Conservation (phyloP, 345 rosid species). For the Corymbia maculata region DNA sequence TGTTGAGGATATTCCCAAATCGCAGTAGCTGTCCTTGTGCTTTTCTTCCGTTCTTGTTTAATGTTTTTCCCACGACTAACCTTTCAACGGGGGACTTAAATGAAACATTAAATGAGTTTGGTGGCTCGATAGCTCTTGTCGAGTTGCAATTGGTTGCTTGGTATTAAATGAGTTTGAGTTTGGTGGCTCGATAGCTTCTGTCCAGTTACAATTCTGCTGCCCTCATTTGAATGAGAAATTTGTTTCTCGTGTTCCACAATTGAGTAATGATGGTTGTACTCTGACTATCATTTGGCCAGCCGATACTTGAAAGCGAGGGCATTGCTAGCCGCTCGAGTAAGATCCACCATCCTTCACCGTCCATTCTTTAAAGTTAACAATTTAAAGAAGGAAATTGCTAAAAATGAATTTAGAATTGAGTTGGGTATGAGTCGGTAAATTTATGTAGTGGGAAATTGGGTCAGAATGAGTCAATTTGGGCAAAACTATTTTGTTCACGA, state of each 20-base stretch:
- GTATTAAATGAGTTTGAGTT: not conserved
- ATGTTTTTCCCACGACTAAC: not conserved
- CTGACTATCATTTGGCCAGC: accelerated
- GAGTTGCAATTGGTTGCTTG: not conserved
- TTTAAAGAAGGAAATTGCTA: not conserved
- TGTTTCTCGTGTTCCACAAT: not conserved
- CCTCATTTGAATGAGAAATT: not conserved
- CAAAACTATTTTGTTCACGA: not conserved
- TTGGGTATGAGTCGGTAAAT: not conserved
- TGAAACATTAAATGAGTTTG: not conserved
- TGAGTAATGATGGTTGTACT: not conserved
- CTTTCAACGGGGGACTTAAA: not conserved
- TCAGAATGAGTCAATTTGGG: not conserved
- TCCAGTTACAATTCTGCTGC: not conserved
- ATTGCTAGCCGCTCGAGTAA: not conserved
- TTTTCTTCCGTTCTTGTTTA: not conserved
- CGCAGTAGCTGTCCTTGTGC: not conserved
- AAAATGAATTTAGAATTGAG: not conserved
- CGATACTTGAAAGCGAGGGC: not conserved
- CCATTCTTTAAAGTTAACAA: not conserved
- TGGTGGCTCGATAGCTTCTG: not conserved
- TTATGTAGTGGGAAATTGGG: not conserved
- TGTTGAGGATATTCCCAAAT: not conserved
- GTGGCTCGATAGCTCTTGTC: not conserved
- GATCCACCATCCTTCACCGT: not conserved